Evolutionary conservation across 306 rosid genomes (phyloP).

Genomic region (Potentilla sterilis): DNA sequence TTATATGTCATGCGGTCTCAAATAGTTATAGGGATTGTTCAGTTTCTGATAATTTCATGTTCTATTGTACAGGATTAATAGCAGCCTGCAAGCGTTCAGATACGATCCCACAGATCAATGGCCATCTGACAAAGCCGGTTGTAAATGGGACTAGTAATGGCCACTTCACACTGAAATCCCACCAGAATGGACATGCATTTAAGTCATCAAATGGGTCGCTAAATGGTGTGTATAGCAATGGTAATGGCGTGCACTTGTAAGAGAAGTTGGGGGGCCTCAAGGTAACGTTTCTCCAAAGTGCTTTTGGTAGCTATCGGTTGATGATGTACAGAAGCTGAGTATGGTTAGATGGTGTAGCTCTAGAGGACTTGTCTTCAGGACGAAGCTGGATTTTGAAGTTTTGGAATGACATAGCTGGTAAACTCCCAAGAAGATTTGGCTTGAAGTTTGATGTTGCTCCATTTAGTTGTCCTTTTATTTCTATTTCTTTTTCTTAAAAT

Average conservation of each 20-base stretch:
- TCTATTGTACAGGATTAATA: conserved; percentile 56
- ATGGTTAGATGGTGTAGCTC: conserved; percentile 61
- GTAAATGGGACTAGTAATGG: conserved; percentile 46
- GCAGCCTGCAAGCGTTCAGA: conserved; percentile 51
- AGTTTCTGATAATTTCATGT: not conserved
- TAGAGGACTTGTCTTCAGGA: conserved; percentile 40
- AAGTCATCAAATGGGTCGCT: conserved; percentile 55
- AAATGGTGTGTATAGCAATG: conserved; percentile 58
- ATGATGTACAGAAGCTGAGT: conserved; percentile 77
- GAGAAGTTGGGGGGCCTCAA: conserved; percentile 26
- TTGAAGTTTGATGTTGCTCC: conserved; percentile 38
- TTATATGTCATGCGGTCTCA: not conserved
- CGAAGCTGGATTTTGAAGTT: conserved; percentile 45
- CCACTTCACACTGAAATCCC: conserved; percentile 39
- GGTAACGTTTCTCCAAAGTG: conserved; percentile 34
- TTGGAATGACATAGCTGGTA: conserved; percentile 59
- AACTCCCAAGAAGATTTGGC: conserved; percentile 42
- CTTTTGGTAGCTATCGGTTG: conserved; percentile 42
- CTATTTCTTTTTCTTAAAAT: conserved; percentile 11
- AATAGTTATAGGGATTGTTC: not conserved
- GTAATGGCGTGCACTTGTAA: conserved; percentile 54
- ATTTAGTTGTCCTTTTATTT: conserved; percentile 28
- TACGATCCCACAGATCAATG: conserved; percentile 29
- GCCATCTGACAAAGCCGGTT: conserved; percentile 28
- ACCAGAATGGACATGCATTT: conserved; percentile 48